Conservation (phyloP, 192 early-diverging fungal species). For the Geranomyces michiganensis region DNA sequence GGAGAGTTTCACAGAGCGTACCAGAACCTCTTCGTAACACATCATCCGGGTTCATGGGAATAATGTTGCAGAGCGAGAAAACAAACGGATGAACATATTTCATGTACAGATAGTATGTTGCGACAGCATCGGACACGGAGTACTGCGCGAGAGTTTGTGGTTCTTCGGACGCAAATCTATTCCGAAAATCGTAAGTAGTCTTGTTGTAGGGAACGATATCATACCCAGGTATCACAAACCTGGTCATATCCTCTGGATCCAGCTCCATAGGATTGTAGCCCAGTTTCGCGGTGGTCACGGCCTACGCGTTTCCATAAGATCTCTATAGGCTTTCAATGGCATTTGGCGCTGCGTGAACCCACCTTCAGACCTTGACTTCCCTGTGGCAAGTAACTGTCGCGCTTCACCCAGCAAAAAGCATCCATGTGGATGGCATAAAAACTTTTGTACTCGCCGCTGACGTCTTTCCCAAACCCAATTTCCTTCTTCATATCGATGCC, state of each 20-base stretch:
- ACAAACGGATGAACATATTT: slow-evolving; percentile 99
- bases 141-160: slow-evolving; percentile 96
- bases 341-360: neutral
- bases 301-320: slow-evolving; percentile 38
- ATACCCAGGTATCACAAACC: slow-evolving; percentile 37
- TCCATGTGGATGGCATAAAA: slow-evolving; percentile 93
- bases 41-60: slow-evolving; percentile 96
- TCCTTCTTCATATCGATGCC: slow-evolving; percentile 89
- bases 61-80: slow-evolving; percentile 99
- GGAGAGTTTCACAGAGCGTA: slow-evolving; percentile 91
- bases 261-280: slow-evolving; percentile 98
- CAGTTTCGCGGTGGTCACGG: slow-evolving; percentile 93
- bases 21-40: slow-evolving; percentile 95
- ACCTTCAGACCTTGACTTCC: slow-evolving; percentile 95
- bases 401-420: slow-evolving; percentile 96
- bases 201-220: neutral
- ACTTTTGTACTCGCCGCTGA: slow-evolving; percentile 84
- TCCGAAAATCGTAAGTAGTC: neutral
- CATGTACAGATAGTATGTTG: slow-evolving; percentile 99
- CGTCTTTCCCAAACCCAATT: slow-evolving; percentile 84
- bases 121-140: slow-evolving; percentile 98
- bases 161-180: slow-evolving; percentile 81
- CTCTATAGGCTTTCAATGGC: neutral
- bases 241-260: slow-evolving; percentile 98
- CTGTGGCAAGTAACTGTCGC: slow-evolving; percentile 95